Conservation (phyloP, 345 rosid species). For the Euphorbia pulcherrima region DNA sequence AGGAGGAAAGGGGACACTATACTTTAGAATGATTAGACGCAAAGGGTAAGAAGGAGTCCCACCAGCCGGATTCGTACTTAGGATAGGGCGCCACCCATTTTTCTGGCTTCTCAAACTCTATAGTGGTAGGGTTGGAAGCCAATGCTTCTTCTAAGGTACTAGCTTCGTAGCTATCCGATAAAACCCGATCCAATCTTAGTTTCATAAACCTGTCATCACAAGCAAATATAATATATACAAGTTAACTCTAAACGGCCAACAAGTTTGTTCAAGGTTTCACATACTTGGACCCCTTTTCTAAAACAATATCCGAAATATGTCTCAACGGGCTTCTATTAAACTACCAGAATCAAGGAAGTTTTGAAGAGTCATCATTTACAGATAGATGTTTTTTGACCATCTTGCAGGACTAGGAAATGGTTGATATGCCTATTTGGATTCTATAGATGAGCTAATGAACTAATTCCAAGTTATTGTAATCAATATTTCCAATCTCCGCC, state of each 20-base stretch:
- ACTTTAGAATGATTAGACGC: slow-evolving; percentile 47
- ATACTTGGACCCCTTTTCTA: background rate
- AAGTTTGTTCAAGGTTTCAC: background rate
- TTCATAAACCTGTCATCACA: slow-evolving; percentile 73
- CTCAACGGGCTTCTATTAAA: background rate
- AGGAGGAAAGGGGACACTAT: slow-evolving; percentile 30
- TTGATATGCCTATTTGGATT: background rate
- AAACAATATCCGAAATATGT: background rate
- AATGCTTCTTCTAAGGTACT: slow-evolving; percentile 67
- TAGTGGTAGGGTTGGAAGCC: slow-evolving; percentile 58
- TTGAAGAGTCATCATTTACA: background rate
- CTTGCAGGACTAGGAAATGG: background rate
- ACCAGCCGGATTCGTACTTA: slow-evolving; percentile 90
- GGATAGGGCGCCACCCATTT: slow-evolving; percentile 93
- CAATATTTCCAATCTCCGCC: background rate
- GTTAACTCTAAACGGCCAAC: too few relatives aligned
- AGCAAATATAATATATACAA: slow-evolving; percentile 15
- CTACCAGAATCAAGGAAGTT: background rate
- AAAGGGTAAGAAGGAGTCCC: slow-evolving; percentile 76
- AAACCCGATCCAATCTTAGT: slow-evolving; percentile 88
- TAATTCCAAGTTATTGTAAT: background rate
- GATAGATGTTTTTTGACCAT: background rate
- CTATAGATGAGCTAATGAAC: background rate
- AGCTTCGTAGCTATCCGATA: slow-evolving; percentile 68
- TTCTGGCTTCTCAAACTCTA: slow-evolving; percentile 74